Evolutionary conservation across 495 filamentous ascomycete species (phyloP), one percentile per base, ranked within the genome.

Genomic region (Rostrohypoxylon terebratum): DNA sequence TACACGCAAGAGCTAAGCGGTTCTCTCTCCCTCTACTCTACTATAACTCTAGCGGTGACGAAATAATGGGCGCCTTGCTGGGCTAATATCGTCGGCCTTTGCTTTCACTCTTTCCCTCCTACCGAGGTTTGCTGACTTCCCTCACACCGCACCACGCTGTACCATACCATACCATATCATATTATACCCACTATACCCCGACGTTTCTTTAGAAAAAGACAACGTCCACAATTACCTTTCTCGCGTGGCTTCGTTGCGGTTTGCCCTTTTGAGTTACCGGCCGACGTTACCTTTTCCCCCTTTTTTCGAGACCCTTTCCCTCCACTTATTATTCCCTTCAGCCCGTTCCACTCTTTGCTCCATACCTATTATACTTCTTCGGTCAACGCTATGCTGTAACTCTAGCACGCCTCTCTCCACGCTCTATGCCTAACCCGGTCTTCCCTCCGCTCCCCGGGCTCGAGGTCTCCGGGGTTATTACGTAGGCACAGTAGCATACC

Each of bases 331-430:
- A n/a, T 34, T 9, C 51, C 31, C 10, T 55, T 31, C 51, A 33
- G 16, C 18, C 14, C 51, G 51, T 18, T 55, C 51, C 51, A 33
- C 31, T 36, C 14, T 42, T 38, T 34, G 51, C n/a, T 20, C 51
- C 51, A 55, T 20, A 45, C 34, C 34, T 31, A 55, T 55, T 55
- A 55, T 36, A 36, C 31, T 18, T 38, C 31, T 18, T 38, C 16
- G 42, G 42, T 20, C 51, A 18, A 6, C 14, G 6, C 5, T 13
- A 31, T 9, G n/a, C 18, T 53, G 28, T 28, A 28, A 25, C 48
- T 55, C 51, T 55, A 55, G n/a, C 28, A 45, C 42, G 42, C 42
- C 42, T 20, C 42, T 45, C 42, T 45, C 42, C 42, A 45, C 42
- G 8, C 42, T 20, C 42, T 16, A 20, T 45, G 13, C 42, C 42